A percentile compares a stretch with the other conserved stretches of the same genome.
phyloP scores from a whole-genome alignment of 768 basidiomycete species.

The Pleurotus djamor region DNA sequence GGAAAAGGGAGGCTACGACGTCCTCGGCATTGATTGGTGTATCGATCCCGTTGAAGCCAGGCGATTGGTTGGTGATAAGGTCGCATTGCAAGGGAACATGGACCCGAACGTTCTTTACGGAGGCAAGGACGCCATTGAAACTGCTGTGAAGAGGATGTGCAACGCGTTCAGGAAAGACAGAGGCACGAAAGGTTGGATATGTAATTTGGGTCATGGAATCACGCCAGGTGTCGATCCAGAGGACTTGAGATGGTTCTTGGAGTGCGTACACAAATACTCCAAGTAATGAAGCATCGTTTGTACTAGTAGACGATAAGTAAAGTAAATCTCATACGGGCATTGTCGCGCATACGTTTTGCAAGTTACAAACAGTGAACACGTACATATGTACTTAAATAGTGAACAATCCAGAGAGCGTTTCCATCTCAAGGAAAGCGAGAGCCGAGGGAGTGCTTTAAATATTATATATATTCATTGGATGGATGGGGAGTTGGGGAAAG shows the following conservation, averaged over 20 bases:
- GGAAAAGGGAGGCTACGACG: constrained; percentile 73
- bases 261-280: constrained; percentile 87
- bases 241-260: constrained; percentile 86
- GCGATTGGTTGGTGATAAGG: constrained; percentile 52
- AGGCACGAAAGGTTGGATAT: constrained; percentile 80
- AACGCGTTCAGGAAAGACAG: constrained; percentile 65
- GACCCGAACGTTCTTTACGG: constrained; percentile 89
- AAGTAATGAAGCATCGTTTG: not conserved
- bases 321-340: not conserved
- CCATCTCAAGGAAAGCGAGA: not conserved
- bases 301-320: not conserved
- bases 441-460: not conserved
- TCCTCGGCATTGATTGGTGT: constrained; percentile 91
- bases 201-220: constrained; percentile 96
- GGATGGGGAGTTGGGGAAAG: constrained; percentile 30
- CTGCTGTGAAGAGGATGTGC: constrained; percentile 80
- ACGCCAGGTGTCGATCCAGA: constrained; percentile 95
- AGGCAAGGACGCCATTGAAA: constrained; percentile 82
- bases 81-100: constrained; percentile 89
- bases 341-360: not conserved
- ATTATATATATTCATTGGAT: constrained; percentile 24
- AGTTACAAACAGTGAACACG: no score
- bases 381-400: no score
- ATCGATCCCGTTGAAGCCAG: constrained; percentile 76
- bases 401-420: no score